A percentile compares a stretch with the other conserved stretches of the same genome.
Evolutionary conservation across 1,284 basidiomycete species (phyloP).

Genomic region (Fomitiporia mediterranea): DNA sequence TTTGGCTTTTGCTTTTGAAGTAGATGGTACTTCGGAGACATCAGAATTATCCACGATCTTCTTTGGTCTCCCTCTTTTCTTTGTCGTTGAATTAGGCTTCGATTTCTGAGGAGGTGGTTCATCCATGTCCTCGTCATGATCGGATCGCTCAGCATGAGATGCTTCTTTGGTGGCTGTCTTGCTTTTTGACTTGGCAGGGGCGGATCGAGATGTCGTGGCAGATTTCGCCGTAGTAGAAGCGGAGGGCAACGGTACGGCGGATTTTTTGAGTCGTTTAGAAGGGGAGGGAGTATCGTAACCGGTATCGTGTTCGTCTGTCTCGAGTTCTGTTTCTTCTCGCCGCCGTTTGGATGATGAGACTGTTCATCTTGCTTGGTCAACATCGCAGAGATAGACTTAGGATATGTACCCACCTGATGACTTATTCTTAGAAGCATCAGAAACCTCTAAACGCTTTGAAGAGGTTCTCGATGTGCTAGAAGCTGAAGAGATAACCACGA

Average conservation of each 20-base stretch:
- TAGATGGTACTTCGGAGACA: background rate
- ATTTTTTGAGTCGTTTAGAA: background rate
- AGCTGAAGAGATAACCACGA: background rate
- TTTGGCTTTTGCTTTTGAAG: background rate
- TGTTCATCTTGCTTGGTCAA: no score
- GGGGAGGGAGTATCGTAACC: background rate
- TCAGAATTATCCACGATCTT: background rate
- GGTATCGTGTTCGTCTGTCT: background rate
- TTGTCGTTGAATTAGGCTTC: background rate
- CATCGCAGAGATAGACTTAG: no score
- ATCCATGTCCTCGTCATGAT: background rate
- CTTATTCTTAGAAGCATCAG: background rate
- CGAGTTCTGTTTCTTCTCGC: background rate
- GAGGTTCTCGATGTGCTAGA: background rate
- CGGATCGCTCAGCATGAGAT: background rate
- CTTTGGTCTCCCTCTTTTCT: constrained; percentile 1
- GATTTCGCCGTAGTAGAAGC: background rate
- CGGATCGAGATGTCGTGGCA: background rate
- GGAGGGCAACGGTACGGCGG: background rate
- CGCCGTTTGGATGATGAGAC: background rate
- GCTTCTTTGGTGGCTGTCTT: background rate
- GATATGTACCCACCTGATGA: background rate
- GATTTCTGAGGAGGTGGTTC: background rate
- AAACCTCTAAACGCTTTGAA: background rate
- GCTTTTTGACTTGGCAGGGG: background rate